Conservation (phyloP, 2,329 filamentous ascomycete genomes). For the Xylaria hypoxylon region DNA sequence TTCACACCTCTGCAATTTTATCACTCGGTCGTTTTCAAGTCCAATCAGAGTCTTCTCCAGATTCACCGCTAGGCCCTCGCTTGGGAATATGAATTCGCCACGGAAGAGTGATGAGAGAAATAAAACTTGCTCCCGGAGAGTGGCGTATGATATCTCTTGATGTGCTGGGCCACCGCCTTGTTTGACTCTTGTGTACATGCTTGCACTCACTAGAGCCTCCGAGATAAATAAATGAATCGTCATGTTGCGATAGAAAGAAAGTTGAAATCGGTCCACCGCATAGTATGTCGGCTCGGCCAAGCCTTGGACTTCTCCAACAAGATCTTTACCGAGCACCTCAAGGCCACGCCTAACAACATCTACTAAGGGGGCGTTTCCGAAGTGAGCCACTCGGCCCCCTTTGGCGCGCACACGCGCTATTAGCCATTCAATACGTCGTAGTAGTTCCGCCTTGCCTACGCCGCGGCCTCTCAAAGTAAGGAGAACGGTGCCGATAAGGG, state of each 20-base stretch:
- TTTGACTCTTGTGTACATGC: constrained; percentile 92
- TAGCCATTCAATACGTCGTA: constrained; percentile 91
- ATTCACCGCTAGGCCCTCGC: constrained; percentile 83
- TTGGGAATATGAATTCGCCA: constrained; percentile 96
- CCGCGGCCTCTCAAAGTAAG: constrained; percentile 91
- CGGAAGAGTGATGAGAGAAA: constrained; percentile 95
- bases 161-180: constrained; percentile 84
- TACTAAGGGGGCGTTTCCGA: constrained; percentile 81
- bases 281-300: constrained; percentile 93
- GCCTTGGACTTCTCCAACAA: constrained; percentile 83
- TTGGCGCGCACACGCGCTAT: constrained; percentile 83
- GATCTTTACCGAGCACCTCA: constrained; percentile 88
- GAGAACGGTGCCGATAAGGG: constrained; percentile 92
- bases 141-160: constrained; percentile 80
- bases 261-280: constrained; percentile 94
- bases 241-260: constrained; percentile 99
- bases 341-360: constrained; percentile 89
- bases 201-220: constrained; percentile 88
- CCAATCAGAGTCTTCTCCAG: constrained; percentile 81
- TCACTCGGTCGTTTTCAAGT: constrained; percentile 82
- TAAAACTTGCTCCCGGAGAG: constrained; percentile 80
- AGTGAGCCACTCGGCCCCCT: constrained; percentile 93
- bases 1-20: constrained; percentile 72
- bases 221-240: constrained; percentile 98
- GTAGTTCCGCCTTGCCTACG: constrained; percentile 86